phyloP scores from a whole-genome alignment of 306 rosid species.

The Sphenostylis stenocarpa region DNA sequence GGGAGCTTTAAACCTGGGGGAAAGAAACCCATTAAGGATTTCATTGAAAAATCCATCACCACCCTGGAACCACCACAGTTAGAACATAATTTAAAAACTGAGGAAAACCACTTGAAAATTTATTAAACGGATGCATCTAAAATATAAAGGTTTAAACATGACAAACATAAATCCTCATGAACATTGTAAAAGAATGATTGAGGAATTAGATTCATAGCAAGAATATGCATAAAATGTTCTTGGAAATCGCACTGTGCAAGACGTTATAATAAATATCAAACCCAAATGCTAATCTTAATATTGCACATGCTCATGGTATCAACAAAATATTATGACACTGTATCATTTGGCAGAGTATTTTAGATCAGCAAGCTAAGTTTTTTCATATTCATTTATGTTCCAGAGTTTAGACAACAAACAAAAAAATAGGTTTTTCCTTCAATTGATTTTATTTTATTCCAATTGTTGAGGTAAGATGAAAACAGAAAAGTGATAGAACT shows the following conservation, averaged over 20 bases:
- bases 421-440: not conserved
- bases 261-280: not conserved
- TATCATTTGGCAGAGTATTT: not conserved
- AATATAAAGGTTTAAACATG: constrained; percentile 1
- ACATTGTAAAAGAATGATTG: constrained; percentile 13
- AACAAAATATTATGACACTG: not conserved
- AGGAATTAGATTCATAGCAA: not conserved
- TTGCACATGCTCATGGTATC: not conserved
- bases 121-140: constrained; percentile 17
- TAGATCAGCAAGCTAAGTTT: not conserved
- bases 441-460: not conserved
- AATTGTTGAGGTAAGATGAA: not conserved
- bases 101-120: constrained; percentile 24
- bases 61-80: constrained; percentile 64
- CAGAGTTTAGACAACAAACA: not conserved
- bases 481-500: not conserved
- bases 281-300: not conserved
- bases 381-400: not conserved
- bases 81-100: constrained; percentile 28
- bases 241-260: not conserved
- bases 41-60: constrained; percentile 99
- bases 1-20: constrained; percentile 77
- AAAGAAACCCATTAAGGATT: constrained; percentile 94
- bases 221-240: not conserved
- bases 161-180: constrained; percentile 8